Conservation (phyloP, 108 stramenopile genomes). For the Nitzschia sp. region DNA sequence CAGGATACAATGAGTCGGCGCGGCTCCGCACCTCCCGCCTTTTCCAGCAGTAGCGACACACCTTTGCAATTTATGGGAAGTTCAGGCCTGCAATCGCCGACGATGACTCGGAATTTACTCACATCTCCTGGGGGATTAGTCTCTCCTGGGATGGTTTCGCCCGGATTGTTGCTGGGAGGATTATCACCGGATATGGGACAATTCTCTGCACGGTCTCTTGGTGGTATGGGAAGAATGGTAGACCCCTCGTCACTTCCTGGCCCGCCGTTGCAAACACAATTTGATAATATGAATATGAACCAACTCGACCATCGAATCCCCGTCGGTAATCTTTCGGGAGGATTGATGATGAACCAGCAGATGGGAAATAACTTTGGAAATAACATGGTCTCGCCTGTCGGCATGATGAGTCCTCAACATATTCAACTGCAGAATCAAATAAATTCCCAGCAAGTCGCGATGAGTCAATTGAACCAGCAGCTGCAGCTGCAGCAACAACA, state of each 20-base stretch:
- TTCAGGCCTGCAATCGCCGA: constrained; percentile 16
- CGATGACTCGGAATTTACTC: constrained; percentile 1
- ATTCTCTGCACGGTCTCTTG: constrained; percentile 8
- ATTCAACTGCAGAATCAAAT: constrained; percentile 27
- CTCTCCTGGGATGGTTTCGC: constrained; percentile 23
- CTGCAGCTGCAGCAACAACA: constrained; percentile 32
- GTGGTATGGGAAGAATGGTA: constrained; percentile 17
- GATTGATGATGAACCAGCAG: constrained; percentile 22
- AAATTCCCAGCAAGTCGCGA: constrained; percentile 14
- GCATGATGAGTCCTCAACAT: constrained; percentile 25
- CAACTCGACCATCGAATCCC: constrained; percentile 14
- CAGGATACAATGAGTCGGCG: constrained; percentile 10
- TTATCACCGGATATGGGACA: constrained; percentile 22
- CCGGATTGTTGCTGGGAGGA: constrained; percentile 13
- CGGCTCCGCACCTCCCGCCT: background rate
- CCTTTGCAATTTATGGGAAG: constrained; percentile 10
- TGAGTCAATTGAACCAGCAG: constrained; percentile 31
- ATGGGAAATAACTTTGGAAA: constrained; percentile 9
- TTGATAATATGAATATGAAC: background rate
- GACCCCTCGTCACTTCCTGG: constrained; percentile 18
- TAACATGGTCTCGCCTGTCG: constrained; percentile 1
- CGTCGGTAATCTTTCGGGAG: too few species aligned
- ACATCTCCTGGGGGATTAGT: background rate
- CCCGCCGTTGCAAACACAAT: constrained; percentile 3
- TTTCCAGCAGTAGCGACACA: background rate